Conservation (phyloP, 2,329 filamentous ascomycete genomes). For the Fusarium heterosporum region DNA sequence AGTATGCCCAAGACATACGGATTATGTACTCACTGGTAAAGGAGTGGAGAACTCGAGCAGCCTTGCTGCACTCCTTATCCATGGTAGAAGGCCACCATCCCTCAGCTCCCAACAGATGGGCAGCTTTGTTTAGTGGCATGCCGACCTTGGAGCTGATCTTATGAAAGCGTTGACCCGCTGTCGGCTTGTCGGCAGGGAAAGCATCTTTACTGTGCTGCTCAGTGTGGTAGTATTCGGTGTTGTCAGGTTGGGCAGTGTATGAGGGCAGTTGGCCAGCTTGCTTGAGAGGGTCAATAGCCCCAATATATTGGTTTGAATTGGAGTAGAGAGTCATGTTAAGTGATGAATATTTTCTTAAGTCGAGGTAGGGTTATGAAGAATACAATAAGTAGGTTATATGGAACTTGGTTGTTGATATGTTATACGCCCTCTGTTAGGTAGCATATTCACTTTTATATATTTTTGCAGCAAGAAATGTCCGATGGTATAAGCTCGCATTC, state of each 20-base stretch:
- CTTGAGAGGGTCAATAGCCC: conserved; percentile 39
- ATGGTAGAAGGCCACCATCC: conserved; percentile 81
- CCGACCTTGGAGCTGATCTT: conserved; percentile 74
- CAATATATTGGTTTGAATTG: conserved; percentile 32
- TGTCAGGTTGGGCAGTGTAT: conserved; percentile 31
- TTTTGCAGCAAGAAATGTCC: background rate
- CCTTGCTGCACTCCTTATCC: conserved; percentile 81
- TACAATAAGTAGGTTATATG: background rate
- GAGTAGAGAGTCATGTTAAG: conserved; percentile 33
- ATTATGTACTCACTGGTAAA: conserved; percentile 68
- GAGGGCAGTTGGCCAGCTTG: conserved; percentile 40
- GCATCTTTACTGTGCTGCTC: conserved; percentile 11
- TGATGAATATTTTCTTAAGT: background rate
- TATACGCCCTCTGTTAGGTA: background rate
- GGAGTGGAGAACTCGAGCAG: conserved; percentile 77
- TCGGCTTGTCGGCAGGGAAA: conserved; percentile 46
- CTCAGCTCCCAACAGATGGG: conserved; percentile 76
- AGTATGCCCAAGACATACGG: background rate
- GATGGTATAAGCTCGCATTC: conserved; percentile 21
- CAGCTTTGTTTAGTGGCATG: conserved; percentile 74
- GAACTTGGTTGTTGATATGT: background rate
- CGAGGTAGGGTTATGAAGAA: background rate
- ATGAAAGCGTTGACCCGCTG: conserved; percentile 70
- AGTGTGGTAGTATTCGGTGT: conserved; percentile 7
- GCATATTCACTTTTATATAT: conserved; percentile 36